A percentile compares a stretch with the other conserved stretches of the same genome.
phyloP scores from a whole-genome alignment of 192 early-diverging fungal genomes.

The Linnemannia schmuckeri region DNA sequence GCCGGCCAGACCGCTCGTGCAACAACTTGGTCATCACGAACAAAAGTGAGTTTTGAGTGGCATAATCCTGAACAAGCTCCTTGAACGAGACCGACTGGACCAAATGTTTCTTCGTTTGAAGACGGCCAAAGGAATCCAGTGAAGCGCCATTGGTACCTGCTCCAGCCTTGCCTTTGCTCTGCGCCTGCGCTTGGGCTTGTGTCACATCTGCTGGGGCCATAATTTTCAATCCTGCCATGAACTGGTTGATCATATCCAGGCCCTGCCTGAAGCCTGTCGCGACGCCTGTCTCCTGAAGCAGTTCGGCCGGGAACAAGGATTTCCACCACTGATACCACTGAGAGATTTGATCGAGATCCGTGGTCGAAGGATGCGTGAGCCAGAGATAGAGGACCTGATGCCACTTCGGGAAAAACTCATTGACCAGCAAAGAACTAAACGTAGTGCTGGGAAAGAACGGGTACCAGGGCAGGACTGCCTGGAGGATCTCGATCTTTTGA shows the following conservation, averaged over 20 bases:
- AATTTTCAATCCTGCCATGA: slow-evolving; percentile 40
- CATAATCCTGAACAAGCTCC: slow-evolving; percentile 70
- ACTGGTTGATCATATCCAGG: slow-evolving; percentile 80
- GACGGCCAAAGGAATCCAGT: slow-evolving; percentile 34
- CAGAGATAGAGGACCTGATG: slow-evolving; percentile 75
- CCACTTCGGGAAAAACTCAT: slow-evolving; percentile 90
- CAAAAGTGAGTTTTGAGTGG: slow-evolving; percentile 63
- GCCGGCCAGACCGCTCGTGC: slow-evolving; percentile 67
- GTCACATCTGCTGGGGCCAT: slow-evolving; percentile 39
- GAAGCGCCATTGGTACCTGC: slow-evolving; percentile 16
- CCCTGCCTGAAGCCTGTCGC: slow-evolving; percentile 72
- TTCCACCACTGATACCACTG: slow-evolving; percentile 72
- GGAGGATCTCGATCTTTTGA: slow-evolving; percentile 75
- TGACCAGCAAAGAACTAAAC: slow-evolving; percentile 73
- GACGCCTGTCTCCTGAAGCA: slow-evolving; percentile 61
- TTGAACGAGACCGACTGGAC: slow-evolving; percentile 60
- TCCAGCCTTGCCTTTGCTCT: slow-evolving; percentile 12
- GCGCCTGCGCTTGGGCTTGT: slow-evolving; percentile 31
- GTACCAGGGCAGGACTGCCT: slow-evolving; percentile 75
- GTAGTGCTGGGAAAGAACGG: slow-evolving; percentile 62
- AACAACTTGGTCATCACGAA: slow-evolving; percentile 67
- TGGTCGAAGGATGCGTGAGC: slow-evolving; percentile 64
- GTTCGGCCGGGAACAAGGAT: slow-evolving; percentile 59
- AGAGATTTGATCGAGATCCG: slow-evolving; percentile 39
- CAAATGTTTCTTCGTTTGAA: slow-evolving; percentile 46